phyloP scores from a whole-genome alignment of 768 basidiomycete species.

The Pleurotus djamor region DNA sequence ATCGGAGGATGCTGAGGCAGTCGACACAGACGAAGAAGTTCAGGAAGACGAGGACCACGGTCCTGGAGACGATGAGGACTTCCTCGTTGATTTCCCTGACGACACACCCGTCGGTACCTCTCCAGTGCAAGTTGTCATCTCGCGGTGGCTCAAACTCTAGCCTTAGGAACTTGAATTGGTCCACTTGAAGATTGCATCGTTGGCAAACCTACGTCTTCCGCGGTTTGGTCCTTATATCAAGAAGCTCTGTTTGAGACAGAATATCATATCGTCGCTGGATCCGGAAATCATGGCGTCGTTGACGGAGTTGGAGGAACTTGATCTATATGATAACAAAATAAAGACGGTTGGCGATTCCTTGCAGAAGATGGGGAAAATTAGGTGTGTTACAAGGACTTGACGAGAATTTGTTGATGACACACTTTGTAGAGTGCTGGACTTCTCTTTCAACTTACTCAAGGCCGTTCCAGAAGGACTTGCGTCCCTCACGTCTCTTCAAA shows the following conservation, averaged over 20 bases:
- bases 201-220: constrained; percentile 63
- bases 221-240: constrained; percentile 72
- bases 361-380: constrained; percentile 49
- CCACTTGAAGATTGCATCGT: constrained; percentile 72
- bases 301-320: constrained; percentile 79
- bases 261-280: constrained; percentile 72
- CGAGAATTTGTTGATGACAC: background rate
- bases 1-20: background rate
- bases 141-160: background rate
- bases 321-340: constrained; percentile 95
- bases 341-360: constrained; percentile 71
- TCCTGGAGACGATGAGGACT: constrained; percentile 62
- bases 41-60: constrained; percentile 34
- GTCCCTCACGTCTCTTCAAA: constrained; percentile 59
- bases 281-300: constrained; percentile 68
- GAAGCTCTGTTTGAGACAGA: constrained; percentile 84
- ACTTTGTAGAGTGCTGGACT: constrained; percentile 67
- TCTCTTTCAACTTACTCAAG: constrained; percentile 92
- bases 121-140: background rate
- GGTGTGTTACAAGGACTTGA: constrained; percentile 35
- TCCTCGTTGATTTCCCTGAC: constrained; percentile 77
- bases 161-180: constrained; percentile 83
- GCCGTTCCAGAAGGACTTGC: constrained; percentile 62
- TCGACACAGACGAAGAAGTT: constrained; percentile 31
- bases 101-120: constrained; percentile 69